Base-by-base conservation (phyloP, 108 stramenopile species). In the Epithemia pelagica region DNA sequence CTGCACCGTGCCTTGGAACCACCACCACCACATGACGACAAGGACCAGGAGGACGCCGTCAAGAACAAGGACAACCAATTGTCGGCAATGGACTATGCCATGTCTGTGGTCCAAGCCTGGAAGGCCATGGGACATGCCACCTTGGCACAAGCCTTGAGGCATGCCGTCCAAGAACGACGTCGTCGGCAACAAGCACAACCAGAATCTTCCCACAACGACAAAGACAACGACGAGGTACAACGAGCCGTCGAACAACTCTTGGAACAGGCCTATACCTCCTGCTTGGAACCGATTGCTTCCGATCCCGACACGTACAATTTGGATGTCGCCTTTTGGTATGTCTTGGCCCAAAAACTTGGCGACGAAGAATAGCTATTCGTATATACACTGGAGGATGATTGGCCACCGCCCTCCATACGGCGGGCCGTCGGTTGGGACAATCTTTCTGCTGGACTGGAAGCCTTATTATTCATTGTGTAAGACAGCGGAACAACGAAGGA, bases 171-270 rank as follows among this genome's bases (percentile, higher is more conserved):
- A 26, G 25, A 57, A 57, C n/a, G n/a, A n/a, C n/a, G n/a, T n/a
- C n/a, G n/a, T n/a, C n/a, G n/a, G n/a, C n/a, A n/a, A n/a, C n/a
- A n/a, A n/a, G n/a, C n/a, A n/a, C n/a, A n/a, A n/a, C n/a, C n/a
- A n/a, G n/a, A n/a, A n/a, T n/a, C n/a, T n/a, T n/a, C n/a, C n/a
- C n/a, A n/a, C n/a, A n/a, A n/a, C n/a, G n/a, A n/a, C n/a, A n/a
- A n/a, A n/a, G n/a, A n/a, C n/a, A n/a, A n/a, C n/a, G n/a, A n/a
- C n/a, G n/a, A n/a, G n/a, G n/a, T n/a, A n/a, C n/a, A n/a, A n/a
- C n/a, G n/a, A n/a, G n/a, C n/a, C n/a, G 56, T n/a, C 25, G 56
- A 57, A 7, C 56, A n/a, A 57, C 56, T 57, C n/a, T 57, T 57
- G 56, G 21, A 23, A 19, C 25, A 57, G 21, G 56, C 56, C 18